phyloP scores from a whole-genome alignment of 208 protist species.

The Trypanosoma melophagium region DNA sequence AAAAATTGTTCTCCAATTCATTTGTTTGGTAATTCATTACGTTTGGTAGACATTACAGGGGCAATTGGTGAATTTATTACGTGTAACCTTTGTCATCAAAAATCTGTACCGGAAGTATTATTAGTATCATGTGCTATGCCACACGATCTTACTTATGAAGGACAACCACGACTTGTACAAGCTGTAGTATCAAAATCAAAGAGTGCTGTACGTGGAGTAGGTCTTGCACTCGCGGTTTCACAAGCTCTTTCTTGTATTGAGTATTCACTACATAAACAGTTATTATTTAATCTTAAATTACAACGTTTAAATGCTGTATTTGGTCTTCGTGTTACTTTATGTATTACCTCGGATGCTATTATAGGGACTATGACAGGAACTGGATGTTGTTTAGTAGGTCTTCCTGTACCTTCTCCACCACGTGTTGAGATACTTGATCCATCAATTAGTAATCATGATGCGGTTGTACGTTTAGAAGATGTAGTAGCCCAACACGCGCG shows the following conservation, averaged over 20 bases:
- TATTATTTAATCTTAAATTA: conserved; percentile 84
- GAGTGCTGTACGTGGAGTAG: conserved; percentile 61
- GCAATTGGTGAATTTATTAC: conserved; percentile 44
- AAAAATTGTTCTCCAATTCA: conserved; percentile 71
- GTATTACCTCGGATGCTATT: conserved; percentile 67
- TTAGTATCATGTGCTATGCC: conserved; percentile 80
- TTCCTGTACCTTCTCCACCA: conserved; percentile 67
- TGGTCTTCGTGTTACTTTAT: conserved; percentile 72
- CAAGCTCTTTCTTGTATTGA: conserved; percentile 90
- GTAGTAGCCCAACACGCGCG: conserved; percentile 50
- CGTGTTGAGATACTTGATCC: conserved; percentile 68
- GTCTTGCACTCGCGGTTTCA: conserved; percentile 76
- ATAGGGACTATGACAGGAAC: conserved; percentile 81
- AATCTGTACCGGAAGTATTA: conserved; percentile 77
- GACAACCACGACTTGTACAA: conserved; percentile 71
- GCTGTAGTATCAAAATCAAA: conserved; percentile 72
- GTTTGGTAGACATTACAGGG: conserved; percentile 19
- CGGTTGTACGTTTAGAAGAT: conserved; percentile 64
- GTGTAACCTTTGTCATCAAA: conserved; percentile 71
- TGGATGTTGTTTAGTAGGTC: conserved; percentile 63
- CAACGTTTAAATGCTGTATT: conserved; percentile 87
- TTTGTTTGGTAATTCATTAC: conserved; percentile 33
- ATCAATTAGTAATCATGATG: conserved; percentile 50
- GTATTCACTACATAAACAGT: conserved; percentile 88
- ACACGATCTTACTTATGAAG: conserved; percentile 58